Evolutionary conservation across 352 stramenopile genomes (phyloP), one percentile per base, ranked within the genome.

Genomic region (Plasmopara halstedii): DNA sequence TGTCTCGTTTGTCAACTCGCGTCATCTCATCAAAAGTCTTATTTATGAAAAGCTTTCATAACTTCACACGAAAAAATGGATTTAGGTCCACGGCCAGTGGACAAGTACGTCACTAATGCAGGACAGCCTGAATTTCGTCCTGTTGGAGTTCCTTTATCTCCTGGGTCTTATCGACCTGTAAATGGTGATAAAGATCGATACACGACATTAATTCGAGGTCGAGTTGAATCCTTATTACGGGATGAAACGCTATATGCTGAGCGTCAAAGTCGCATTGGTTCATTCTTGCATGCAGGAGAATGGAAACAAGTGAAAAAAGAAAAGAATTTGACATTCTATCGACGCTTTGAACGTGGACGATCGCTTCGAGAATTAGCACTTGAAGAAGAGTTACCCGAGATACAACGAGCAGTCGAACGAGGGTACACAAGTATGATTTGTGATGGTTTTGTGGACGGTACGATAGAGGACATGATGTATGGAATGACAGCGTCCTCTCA

Each of bases 401-500:
- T 55, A 15, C 52, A 50, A 43, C 34, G 43, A 17, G 57, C 59
- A 0, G 56, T 67, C 11, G 58, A 65, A 40, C 45, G 56, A 2
- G 55, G 58, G 15, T 60, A 60, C n/a, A 64, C 40, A 18, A 60
- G 48, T 20, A 50, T 65, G 42, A 53, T 65, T 18, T 60, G 56
- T 39, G 46, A 61, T 22, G 67, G 70, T 10, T 51, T 46, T 26
- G 35, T 75, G 6, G 40, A 59, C 5, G 65, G 62, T 17, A 55
- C 61, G 9, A 58, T 81, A 10, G 58, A 72, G 17, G 55, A 70
- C 32, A 51, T 77, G 39, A 47, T 83, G 40, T 79, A 73, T 43
- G 70, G 60, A 0, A 64, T 58, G 44, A 67, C 50, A 11, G 57
- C 58, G 20, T 49, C 47, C 2, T 62, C 61, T 1, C 47, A 59